Conservation (phyloP, 805 yeast genomes). For the Candida boidinii region DNA sequence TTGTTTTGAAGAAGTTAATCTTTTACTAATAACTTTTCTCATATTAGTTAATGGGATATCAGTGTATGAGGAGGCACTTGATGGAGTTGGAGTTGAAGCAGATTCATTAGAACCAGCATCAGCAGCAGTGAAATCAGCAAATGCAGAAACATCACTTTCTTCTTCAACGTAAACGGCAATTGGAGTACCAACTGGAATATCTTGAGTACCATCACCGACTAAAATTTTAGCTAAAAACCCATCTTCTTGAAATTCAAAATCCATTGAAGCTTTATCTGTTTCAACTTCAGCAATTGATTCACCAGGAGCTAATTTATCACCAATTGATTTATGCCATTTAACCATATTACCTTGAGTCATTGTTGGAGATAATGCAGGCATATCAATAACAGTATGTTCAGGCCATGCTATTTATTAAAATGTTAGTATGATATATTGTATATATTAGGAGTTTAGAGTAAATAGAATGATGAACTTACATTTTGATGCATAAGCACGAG, state of each 20-base stretch:
- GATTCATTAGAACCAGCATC: conserved; percentile 51
- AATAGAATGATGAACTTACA: conserved; percentile 8
- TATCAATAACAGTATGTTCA: conserved; percentile 74
- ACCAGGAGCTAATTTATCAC: conserved; percentile 85
- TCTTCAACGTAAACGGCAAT: conserved; percentile 95
- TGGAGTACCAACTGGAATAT: conserved; percentile 90
- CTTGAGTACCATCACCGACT: conserved; percentile 78
- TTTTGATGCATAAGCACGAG: conserved; percentile 13
- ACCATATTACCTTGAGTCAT: conserved; percentile 95
- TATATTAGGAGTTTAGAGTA: conserved; percentile 2
- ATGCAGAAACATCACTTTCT: conserved; percentile 75
- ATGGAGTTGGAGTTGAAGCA: conserved; percentile 22
- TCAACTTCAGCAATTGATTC: conserved; percentile 94
- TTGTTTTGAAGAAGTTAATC: conserved; percentile 80
- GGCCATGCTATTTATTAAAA: conserved; percentile 24
- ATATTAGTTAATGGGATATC: conserved; percentile 84
- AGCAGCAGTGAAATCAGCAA: conserved; percentile 72
- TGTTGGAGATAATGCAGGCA: conserved; percentile 99
- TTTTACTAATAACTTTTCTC: conserved; percentile 90
- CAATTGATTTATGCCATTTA: conserved; percentile 81
- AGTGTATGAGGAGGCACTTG: conserved; percentile 36
- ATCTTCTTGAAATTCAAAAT: conserved; percentile 96
- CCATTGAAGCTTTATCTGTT: conserved; percentile 98
- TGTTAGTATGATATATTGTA: conserved; percentile 7
- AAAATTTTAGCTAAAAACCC: conserved; percentile 85